Evolutionary conservation across 352 stramenopile genomes (phyloP).

Genomic region (Globisporangium ultimum): DNA sequence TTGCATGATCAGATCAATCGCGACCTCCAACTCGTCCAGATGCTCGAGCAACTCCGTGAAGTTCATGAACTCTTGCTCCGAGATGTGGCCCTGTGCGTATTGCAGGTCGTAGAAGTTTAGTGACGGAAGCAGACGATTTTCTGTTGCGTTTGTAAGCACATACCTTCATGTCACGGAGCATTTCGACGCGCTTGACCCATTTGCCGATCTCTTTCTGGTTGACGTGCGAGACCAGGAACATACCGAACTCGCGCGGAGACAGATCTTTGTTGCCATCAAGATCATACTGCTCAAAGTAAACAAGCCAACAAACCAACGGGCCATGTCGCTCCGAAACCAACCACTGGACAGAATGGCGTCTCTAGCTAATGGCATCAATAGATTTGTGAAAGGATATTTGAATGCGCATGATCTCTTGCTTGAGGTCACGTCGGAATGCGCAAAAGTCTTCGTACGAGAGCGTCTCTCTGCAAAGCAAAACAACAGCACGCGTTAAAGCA

Average conservation of each 20-base stretch:
- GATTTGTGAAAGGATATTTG: constrained; percentile 70
- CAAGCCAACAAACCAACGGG: not conserved
- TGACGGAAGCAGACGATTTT: not conserved
- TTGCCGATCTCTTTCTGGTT: constrained; percentile 78
- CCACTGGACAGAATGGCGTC: not conserved
- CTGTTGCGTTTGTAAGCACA: not conserved
- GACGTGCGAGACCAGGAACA: constrained; percentile 86
- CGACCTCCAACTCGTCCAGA: constrained; percentile 81
- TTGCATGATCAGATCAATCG: constrained; percentile 81
- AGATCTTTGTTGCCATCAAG: constrained; percentile 76
- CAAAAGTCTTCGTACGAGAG: constrained; percentile 84
- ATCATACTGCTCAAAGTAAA: constrained; percentile 89
- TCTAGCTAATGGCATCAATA: no score
- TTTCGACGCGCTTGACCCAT: constrained; percentile 82
- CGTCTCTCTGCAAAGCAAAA: constrained; percentile 36
- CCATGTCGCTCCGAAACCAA: not conserved
- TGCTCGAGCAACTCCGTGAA: constrained; percentile 82
- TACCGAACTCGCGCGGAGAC: constrained; percentile 80
- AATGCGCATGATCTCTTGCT: constrained; percentile 85
- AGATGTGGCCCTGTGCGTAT: constrained; percentile 46
- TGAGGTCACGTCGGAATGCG: constrained; percentile 64
- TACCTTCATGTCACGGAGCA: constrained; percentile 53
- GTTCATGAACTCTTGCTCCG: constrained; percentile 82
- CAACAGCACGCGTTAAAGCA: not conserved
- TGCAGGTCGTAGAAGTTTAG: not conserved